These are phyloP conservation scores for Mycothermus thermophilus DNA, from an alignment of 495 filamentous ascomycete genomes.

Conservation along the genomic window DNA sequence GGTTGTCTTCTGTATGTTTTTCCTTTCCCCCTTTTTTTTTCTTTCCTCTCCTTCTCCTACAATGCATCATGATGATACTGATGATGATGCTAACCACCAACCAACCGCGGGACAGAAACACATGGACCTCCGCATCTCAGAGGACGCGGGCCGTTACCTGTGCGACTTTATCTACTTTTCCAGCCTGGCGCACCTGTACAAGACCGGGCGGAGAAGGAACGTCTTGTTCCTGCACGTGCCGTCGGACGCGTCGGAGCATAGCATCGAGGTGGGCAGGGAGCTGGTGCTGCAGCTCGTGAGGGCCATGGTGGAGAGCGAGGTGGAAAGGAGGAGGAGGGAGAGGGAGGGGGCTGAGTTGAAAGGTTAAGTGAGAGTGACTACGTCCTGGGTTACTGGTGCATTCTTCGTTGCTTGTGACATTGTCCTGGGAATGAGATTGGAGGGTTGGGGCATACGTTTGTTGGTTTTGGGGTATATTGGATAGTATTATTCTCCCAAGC, in stretches of 20 bases:
- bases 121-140: constrained; percentile 48
- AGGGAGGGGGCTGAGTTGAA: neutral
- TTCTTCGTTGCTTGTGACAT: neutral
- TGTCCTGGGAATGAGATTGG: too few species aligned
- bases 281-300: constrained; percentile 57
- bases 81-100: constrained; percentile 3
- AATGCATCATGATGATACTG: too few species aligned
- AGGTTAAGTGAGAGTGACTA: neutral
- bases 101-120: constrained; percentile 22
- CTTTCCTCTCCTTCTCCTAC: neutral
- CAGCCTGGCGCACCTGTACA: constrained; percentile 44
- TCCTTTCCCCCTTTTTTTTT: neutral
- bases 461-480: too few species aligned
- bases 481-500: too few species aligned
- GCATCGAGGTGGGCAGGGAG: constrained; percentile 45
- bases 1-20: constrained; percentile 19
- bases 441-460: too few species aligned
- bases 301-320: constrained; percentile 41
- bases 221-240: constrained; percentile 76
- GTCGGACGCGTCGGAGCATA: constrained; percentile 37
- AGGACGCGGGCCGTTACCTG: constrained; percentile 66
- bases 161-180: constrained; percentile 85
- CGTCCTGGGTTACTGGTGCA: neutral
- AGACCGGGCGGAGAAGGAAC: constrained; percentile 36
- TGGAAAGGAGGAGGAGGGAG: neutral